Conservation (phyloP, 1,284 basidiomycete species). For the Ceratobasidium sp. region DNA sequence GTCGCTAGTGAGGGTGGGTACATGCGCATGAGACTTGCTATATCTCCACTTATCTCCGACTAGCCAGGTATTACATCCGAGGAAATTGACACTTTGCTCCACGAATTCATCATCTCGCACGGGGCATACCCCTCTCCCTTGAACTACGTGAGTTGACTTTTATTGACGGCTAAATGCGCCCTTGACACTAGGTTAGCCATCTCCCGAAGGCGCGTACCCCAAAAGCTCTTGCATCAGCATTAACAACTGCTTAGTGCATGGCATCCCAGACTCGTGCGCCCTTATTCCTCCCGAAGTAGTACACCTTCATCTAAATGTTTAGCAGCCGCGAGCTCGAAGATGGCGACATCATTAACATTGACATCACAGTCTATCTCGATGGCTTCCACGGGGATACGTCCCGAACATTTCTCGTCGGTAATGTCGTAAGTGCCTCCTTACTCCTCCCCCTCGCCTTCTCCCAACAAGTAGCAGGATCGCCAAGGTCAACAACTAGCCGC, state of each 20-base stretch:
- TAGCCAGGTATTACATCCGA: conserved; percentile 79
- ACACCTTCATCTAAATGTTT: background rate
- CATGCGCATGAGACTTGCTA: conserved; percentile 46
- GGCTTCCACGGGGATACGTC: conserved; percentile 90
- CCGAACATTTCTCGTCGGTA: conserved; percentile 76
- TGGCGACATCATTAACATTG: conserved; percentile 85
- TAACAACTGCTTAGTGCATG: conserved; percentile 86
- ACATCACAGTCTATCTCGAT: conserved; percentile 78
- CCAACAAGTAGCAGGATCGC: conserved; percentile 61
- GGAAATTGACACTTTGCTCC: conserved; percentile 71
- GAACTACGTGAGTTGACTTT: conserved; percentile 80
- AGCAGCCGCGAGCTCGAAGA: conserved; percentile 75
- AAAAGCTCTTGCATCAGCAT: conserved; percentile 50
- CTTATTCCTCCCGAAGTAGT: conserved; percentile 16
- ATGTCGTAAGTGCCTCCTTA: conserved; percentile 62
- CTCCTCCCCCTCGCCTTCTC: background rate
- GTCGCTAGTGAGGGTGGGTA: conserved; percentile 62
- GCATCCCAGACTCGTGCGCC: conserved; percentile 80
- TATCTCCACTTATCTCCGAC: conserved; percentile 48
- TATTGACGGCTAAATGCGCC: conserved; percentile 84
- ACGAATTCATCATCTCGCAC: conserved; percentile 69
- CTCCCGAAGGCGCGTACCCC: conserved; percentile 26
- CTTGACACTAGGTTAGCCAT: conserved; percentile 1
- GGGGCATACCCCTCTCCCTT: conserved; percentile 90
- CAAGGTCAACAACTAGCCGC: conserved; percentile 68